A percentile compares a stretch with the other conserved stretches of the same genome.
These are phyloP conservation scores for Centrapalus pauciflorus DNA, from an alignment of 129 eudicot species.

Conservation along the genomic window DNA sequence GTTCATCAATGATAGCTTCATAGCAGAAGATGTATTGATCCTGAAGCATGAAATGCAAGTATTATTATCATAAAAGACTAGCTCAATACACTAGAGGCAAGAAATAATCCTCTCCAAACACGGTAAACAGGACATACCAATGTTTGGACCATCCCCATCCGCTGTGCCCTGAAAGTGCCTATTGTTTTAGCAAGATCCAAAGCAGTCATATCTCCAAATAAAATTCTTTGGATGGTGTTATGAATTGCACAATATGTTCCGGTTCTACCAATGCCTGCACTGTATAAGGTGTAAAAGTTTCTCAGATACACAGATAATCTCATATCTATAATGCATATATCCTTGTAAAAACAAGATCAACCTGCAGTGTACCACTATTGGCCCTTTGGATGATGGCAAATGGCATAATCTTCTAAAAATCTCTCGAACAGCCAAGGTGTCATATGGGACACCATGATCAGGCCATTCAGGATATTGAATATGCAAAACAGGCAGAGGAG, in stretches of 20 bases:
- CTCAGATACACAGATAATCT: slow-evolving; percentile 14
- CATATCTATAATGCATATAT: slow-evolving; percentile 10
- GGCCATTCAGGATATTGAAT: slow-evolving; percentile 98
- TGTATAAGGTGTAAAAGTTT: slow-evolving; percentile 24
- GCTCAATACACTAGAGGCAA: not conserved
- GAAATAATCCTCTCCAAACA: not conserved
- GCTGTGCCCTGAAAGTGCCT: slow-evolving; percentile 72
- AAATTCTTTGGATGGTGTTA: slow-evolving; percentile 78
- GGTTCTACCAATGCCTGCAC: slow-evolving; percentile 99
- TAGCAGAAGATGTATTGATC: slow-evolving; percentile 79
- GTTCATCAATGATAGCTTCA: slow-evolving; percentile 69
- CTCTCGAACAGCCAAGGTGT: slow-evolving; percentile 81
- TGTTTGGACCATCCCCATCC: slow-evolving; percentile 95
- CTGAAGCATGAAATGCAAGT: slow-evolving; percentile 29
- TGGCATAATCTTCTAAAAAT: slow-evolving; percentile 57
- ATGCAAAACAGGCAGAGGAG: slow-evolving; percentile 73
- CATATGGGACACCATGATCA: slow-evolving; percentile 89
- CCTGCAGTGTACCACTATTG: slow-evolving; percentile 99
- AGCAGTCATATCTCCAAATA: slow-evolving; percentile 83
- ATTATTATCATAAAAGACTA: not conserved
- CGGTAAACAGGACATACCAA: slow-evolving; percentile 36
- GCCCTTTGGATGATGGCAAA: slow-evolving; percentile 69
- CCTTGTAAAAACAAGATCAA: slow-evolving; percentile 10
- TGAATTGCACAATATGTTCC: slow-evolving; percentile 90
- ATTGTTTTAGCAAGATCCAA: slow-evolving; percentile 75